These are phyloP conservation scores for Komagataella populi DNA, from an alignment of 805 yeast species.

Conservation along the genomic window DNA sequence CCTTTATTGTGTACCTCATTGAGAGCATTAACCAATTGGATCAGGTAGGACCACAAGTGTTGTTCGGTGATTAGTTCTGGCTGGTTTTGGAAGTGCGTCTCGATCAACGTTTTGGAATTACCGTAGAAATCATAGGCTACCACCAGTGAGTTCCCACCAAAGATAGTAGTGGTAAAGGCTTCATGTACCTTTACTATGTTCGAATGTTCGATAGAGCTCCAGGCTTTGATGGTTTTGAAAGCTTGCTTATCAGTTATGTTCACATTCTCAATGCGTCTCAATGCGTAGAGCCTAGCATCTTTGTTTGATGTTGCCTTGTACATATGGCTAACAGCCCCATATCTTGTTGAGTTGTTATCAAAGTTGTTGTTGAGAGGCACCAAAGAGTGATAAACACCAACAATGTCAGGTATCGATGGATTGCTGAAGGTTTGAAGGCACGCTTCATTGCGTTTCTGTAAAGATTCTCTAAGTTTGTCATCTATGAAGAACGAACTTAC, in stretches of 20 bases:
- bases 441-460: conserved; percentile 69
- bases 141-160: conserved; percentile 67
- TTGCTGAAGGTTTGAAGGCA: conserved; percentile 51
- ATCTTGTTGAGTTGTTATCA: conserved; percentile 23
- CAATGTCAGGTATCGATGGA: conserved; percentile 54
- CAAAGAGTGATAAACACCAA: conserved; percentile 74
- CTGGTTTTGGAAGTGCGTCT: conserved; percentile 39
- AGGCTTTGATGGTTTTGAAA: conserved; percentile 45
- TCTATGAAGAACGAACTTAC: conserved; percentile 62
- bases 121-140: conserved; percentile 83
- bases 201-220: conserved; percentile 46
- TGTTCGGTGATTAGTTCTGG: conserved; percentile 47
- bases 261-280: conserved; percentile 60
- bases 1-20: conserved; percentile 51
- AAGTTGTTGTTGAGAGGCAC: conserved; percentile 59
- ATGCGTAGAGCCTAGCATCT: conserved; percentile 67
- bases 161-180: conserved; percentile 77
- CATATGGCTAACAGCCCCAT: conserved; percentile 44
- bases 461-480: conserved; percentile 52
- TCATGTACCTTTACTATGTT: conserved; percentile 60
- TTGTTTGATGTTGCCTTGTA: conserved; percentile 71
- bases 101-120: conserved; percentile 53
- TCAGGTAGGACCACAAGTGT: conserved; percentile 59
- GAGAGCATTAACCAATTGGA: conserved; percentile 64
- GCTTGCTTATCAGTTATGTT: conserved; percentile 42